These are phyloP conservation scores for Penicillium olsonii DNA, from an alignment of 2,329 filamentous ascomycete species.

Conservation along the genomic window DNA sequence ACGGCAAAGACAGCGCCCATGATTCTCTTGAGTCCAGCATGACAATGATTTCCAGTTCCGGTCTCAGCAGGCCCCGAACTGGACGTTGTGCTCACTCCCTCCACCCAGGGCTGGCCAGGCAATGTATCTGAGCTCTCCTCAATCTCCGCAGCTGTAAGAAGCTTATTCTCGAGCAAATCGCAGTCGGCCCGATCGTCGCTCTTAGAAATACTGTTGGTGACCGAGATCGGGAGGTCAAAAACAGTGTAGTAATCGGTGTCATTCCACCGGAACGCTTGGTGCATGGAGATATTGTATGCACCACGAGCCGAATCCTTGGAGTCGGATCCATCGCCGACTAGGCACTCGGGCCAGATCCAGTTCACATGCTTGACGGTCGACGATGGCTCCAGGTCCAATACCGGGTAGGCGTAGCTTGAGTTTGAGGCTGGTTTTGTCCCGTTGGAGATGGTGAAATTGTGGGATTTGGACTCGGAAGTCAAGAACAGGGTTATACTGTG, in stretches of 20 bases:
- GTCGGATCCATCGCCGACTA: conserved; percentile 60
- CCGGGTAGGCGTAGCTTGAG: conserved; percentile 58
- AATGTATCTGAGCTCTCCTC: conserved; percentile 23
- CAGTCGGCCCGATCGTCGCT: conserved; percentile 27
- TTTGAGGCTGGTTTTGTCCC: conserved; percentile 54
- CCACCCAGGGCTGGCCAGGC: conserved; percentile 26
- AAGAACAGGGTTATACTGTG: conserved; percentile 21
- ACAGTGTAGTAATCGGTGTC: conserved; percentile 66
- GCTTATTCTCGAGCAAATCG: conserved; percentile 25
- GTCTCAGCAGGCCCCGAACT: conserved; percentile 5
- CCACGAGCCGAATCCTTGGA: conserved; percentile 56
- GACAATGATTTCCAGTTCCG: neutral
- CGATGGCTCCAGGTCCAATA: conserved; percentile 64
- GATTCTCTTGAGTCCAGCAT: neutral
- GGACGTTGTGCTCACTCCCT: conserved; percentile 8
- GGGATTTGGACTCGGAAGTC: conserved; percentile 18
- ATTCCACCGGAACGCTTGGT: conserved; percentile 69
- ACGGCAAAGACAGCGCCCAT: neutral
- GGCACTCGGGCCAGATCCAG: conserved; percentile 70
- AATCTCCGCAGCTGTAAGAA: conserved; percentile 17
- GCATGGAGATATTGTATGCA: conserved; percentile 70
- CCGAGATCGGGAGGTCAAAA: conserved; percentile 68
- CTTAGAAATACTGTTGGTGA: conserved; percentile 63
- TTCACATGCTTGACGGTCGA: conserved; percentile 74
- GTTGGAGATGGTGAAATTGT: conserved; percentile 69